Evolutionary conservation across 1,139 yeast species (phyloP), one percentile per base, ranked within the genome.

Genomic region (Kodamaea arcana): DNA sequence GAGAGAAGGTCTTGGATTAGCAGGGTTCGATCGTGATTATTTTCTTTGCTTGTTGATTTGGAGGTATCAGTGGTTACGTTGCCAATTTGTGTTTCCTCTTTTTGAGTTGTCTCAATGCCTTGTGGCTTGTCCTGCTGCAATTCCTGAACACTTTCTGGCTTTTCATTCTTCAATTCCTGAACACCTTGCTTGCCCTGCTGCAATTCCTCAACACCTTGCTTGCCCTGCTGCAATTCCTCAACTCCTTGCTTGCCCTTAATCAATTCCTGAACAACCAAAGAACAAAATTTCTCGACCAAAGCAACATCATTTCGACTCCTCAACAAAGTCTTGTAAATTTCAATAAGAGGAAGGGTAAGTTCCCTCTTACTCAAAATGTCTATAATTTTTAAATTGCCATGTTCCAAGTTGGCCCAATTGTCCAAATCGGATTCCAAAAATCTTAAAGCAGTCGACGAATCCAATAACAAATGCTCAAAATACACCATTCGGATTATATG

Each of bases 241-340:
- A 18, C 22, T 7, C 27, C 18, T 17, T 11, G 30, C n/a, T 4
- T 6, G 6, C 17, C 28, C 4, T 6, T 11, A 6, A 11, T n/a
- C 15, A 45, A 18, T 3, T 36, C 13, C 10, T 37, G 36, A 4
- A 46, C n/a, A n/a, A 33, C 30, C 12, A 38, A 29, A 2, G 24
- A 11, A 24, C 47, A 43, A 25, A 31, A 41, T 27, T 39, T 33
- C 23, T 43, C 44, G 4, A 34, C 17, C 14, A 30, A 26, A 20
- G 25, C 25, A 15, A 38, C 42, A 5, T 33, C 27, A 12, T 34
- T 27, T 12, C 39, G 43, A 4, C 36, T 35, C 5, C 33, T 35
- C 17, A 49, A 27, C 21, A 52, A 35, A 15, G 39, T 41, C 9
- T 27, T 25, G 18, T 37, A 41, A 3, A 37, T 27, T n/a, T 30